Evolutionary conservation across 352 stramenopile genomes (phyloP).

Genomic region (Phytophthora idaei): DNA sequence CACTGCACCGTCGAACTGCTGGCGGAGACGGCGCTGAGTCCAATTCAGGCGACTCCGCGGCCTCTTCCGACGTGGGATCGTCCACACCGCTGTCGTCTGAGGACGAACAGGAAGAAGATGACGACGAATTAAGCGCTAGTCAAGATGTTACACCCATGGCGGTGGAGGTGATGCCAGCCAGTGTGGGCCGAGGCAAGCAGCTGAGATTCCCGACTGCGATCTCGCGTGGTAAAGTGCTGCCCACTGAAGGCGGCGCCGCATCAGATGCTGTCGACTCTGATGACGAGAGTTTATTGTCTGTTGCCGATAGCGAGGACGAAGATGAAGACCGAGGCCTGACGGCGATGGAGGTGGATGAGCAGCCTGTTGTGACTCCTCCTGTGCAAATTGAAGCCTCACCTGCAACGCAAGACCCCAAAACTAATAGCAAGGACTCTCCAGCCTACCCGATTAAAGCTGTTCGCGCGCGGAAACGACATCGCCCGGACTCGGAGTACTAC

Average conservation of each 20-base stretch:
- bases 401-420: slow-evolving; percentile 20
- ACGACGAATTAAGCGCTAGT: slow-evolving; percentile 25
- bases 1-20: slow-evolving; percentile 55
- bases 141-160: slow-evolving; percentile 37
- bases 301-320: slow-evolving; percentile 71
- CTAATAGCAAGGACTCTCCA: slow-evolving; percentile 16
- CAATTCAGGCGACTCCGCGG: slow-evolving; percentile 36
- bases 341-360: slow-evolving; percentile 39
- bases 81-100: slow-evolving; percentile 47
- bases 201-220: slow-evolving; percentile 74
- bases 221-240: slow-evolving; percentile 73
- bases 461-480: slow-evolving; percentile 81
- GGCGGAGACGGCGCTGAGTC: slow-evolving; percentile 29
- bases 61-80: slow-evolving; percentile 44
- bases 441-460: slow-evolving; percentile 76
- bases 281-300: slow-evolving; percentile 75
- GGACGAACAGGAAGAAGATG: slow-evolving; percentile 40
- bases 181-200: slow-evolving; percentile 77
- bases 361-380: slow-evolving; percentile 19
- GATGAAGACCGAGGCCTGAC: slow-evolving; percentile 38
- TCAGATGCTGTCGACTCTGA: slow-evolving; percentile 66
- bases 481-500: slow-evolving; percentile 81
- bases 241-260: slow-evolving; percentile 41
- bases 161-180: slow-evolving; percentile 76
- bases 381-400: slow-evolving; percentile 18